Base-by-base conservation (phyloP, 2,329 filamentous ascomycete genomes). In the Pezicula carpinea region DNA sequence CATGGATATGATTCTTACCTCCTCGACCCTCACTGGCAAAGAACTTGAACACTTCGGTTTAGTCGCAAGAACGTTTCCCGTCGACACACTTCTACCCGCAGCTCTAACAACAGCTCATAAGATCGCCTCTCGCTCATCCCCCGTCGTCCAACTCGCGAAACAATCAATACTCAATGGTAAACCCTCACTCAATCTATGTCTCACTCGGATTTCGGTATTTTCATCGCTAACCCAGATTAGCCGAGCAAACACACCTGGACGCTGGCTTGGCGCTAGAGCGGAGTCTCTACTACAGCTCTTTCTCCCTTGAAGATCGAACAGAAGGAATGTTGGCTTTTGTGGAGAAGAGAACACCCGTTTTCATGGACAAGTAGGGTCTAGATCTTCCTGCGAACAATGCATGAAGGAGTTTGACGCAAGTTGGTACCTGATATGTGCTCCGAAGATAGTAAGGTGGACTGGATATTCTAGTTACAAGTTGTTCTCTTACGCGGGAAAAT, bases 311-410 rank as follows among this genome's bases (percentile, higher is more conserved):
- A 21, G 80, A 84, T 57, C 79, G 81, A 50, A 73, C 72, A 23
- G 80, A 83, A 56, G 80, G 79, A 3, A 77, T 83, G 5, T 58
- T 69, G 50, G 73, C 75, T 0, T 83, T 84, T 59, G 64, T 83
- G 56, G 69, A 82, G 65, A 83, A 83, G 65, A 66, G 80, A 39
- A 71, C 69, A 38, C 74, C 77, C 1, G 69, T 74, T 11, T 83
- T 83, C 57, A 69, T 63, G 21, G 77, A 57, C 34, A 43, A 43
- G 38, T 54, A 45, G 1, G 8, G 8, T 29, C 26, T 3, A 29
- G 8, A 2, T 3, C n/a, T n/a, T 29, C 10, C 2, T 6, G 10
- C 26, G 5, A 29, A 11, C 2, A 23, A 5, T 23, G 22, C 22
- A 5, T 23, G 8, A 23, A 23, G 8, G 8, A 23, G 8, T 18